phyloP scores from a whole-genome alignment of 495 filamentous ascomycete genomes.

The Penicillium ochrochloron region DNA sequence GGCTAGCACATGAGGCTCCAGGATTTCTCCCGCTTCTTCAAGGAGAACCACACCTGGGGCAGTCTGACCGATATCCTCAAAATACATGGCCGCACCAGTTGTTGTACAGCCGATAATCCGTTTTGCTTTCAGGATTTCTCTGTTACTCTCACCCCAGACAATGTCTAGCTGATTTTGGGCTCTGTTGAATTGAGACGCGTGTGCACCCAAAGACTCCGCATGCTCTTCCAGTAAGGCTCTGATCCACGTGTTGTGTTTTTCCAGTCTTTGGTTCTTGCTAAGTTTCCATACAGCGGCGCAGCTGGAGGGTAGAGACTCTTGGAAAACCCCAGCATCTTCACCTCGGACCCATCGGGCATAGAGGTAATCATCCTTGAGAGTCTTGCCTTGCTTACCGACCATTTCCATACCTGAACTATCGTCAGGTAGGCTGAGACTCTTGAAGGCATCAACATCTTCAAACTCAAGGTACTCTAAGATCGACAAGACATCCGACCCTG shows the following conservation, averaged over 20 bases:
- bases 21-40: constrained; percentile 81
- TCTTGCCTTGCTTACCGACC: constrained; percentile 52
- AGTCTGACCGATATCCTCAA: constrained; percentile 50
- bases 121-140: constrained; percentile 55
- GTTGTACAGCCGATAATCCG: constrained; percentile 77
- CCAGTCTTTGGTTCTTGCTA: no score
- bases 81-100: constrained; percentile 70
- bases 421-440: constrained; percentile 58
- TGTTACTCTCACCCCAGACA: constrained; percentile 50
- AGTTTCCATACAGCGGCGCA: constrained; percentile 58
- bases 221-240: constrained; percentile 54
- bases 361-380: constrained; percentile 55
- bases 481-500: constrained; percentile 19
- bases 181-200: constrained; percentile 52
- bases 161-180: constrained; percentile 42
- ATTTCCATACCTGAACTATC: constrained; percentile 45
- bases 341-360: constrained; percentile 61
- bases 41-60: constrained; percentile 51
- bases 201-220: constrained; percentile 42
- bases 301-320: constrained; percentile 32
- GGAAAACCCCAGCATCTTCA: constrained; percentile 48
- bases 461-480: constrained; percentile 72
- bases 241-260: constrained; percentile 54
- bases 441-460: constrained; percentile 56
- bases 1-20: constrained; percentile 73